Percentiles rank a stretch among this genome's conserved stretches.
Evolutionary conservation across 768 basidiomycete species (phyloP).

Genomic region (Kwoniella dendrophila): DNA sequence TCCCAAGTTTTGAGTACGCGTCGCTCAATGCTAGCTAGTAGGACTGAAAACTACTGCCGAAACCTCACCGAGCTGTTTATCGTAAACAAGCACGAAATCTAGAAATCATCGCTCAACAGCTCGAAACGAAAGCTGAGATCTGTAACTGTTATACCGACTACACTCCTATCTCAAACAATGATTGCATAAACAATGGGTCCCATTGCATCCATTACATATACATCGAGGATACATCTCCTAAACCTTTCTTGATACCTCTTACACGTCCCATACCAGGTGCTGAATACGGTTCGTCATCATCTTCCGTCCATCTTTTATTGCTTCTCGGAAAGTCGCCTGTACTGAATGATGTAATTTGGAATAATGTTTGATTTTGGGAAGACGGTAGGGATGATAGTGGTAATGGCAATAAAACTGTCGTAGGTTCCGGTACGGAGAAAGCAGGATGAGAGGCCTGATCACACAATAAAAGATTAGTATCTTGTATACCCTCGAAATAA

Average conservation of each 20-base stretch:
- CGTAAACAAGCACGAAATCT: no score
- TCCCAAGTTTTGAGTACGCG: background rate
- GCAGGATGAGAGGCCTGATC: slow-evolving; percentile 20
- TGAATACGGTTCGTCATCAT: slow-evolving; percentile 40
- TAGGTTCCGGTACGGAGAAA: background rate
- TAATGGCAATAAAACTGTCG: slow-evolving; percentile 28
- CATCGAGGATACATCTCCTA: slow-evolving; percentile 18
- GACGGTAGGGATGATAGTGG: slow-evolving; percentile 31
- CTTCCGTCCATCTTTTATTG: slow-evolving; percentile 28
- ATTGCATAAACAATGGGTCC: background rate
- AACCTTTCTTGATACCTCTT: slow-evolving; percentile 1
- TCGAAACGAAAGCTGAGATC: no score
- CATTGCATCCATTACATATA: slow-evolving; percentile 11
- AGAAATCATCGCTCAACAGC: no score
- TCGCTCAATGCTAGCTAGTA: background rate
- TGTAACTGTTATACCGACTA: background rate
- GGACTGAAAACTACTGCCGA: no score
- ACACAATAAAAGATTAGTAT: background rate
- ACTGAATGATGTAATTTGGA: background rate
- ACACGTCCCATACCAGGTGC: slow-evolving; percentile 37
- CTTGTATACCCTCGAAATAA: background rate
- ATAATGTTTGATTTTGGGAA: background rate
- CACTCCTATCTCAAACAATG: background rate
- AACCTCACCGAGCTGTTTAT: no score
- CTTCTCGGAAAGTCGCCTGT: background rate